Percentiles rank a stretch among this genome's conserved stretches.
phyloP scores from a whole-genome alignment of 23 red algal genomes.

The Chondrus crispus region DNA sequence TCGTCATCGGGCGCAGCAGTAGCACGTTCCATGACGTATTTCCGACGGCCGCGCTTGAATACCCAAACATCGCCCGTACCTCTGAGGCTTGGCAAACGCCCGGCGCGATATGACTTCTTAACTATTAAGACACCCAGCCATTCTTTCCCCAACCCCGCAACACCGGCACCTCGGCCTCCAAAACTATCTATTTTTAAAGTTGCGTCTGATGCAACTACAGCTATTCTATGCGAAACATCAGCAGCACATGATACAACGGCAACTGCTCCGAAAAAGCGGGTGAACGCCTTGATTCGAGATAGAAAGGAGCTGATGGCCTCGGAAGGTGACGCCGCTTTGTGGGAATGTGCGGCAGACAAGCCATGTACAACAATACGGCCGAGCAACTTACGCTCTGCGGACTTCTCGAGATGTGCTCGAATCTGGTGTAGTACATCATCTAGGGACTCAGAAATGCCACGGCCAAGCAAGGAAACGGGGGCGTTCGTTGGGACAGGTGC shows the following conservation, averaged over 20 bases:
- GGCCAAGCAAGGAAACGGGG: not conserved
- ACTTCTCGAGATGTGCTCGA: not conserved
- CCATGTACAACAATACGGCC: not conserved
- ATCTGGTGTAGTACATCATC: not conserved
- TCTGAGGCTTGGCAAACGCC: not conserved
- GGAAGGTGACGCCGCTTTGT: not conserved
- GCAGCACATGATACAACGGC: constrained; percentile 1
- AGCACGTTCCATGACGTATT: constrained; percentile 48
- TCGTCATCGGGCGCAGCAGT: constrained; percentile 55
- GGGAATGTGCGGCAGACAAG: not conserved
- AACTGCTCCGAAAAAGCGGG: constrained; percentile 23
- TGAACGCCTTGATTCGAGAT: constrained; percentile 17
- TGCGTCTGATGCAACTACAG: constrained; percentile 12
- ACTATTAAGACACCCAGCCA: constrained; percentile 64
- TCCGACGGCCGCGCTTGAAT: constrained; percentile 38
- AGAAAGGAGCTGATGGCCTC: not conserved
- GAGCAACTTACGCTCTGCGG: not conserved
- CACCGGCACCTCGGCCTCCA: constrained; percentile 49
- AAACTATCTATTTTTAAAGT: constrained; percentile 61
- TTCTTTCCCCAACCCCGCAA: constrained; percentile 52
- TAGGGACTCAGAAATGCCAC: not conserved
- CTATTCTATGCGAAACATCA: not conserved
- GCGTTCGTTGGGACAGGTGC: not conserved
- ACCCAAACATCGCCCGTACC: constrained; percentile 61
- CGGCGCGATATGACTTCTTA: constrained; percentile 29